Evolutionary conservation across 139 green algal genomes (phyloP).

Genomic region (Chlorella sp.): DNA sequence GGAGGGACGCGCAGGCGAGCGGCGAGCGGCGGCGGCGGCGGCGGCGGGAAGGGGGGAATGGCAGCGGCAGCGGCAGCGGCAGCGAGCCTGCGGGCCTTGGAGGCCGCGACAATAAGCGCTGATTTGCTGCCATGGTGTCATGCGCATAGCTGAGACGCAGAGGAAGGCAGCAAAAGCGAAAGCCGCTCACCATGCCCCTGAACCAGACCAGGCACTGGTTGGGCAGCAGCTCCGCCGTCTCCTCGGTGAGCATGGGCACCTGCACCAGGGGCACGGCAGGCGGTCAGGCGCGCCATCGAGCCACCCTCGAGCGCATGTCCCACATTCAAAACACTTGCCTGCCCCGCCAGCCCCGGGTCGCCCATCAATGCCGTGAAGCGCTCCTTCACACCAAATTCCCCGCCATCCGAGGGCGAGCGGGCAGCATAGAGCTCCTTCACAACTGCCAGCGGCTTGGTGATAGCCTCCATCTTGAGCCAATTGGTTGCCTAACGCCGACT

Average conservation of each 20-base stretch:
- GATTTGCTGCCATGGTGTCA: background rate
- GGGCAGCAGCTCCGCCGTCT: constrained; percentile 52
- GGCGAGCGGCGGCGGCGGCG: background rate
- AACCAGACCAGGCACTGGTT: constrained; percentile 68
- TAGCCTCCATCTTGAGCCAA: background rate
- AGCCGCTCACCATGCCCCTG: constrained; percentile 69
- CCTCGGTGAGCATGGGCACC: constrained; percentile 57
- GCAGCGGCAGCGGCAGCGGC: background rate
- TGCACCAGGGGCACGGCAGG: constrained; percentile 3
- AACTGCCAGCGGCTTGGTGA: background rate
- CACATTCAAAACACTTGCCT: constrained; percentile 31
- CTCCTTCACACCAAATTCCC: constrained; percentile 8
- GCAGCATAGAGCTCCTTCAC: constrained; percentile 12
- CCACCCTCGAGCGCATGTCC: background rate
- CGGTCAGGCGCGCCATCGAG: background rate
- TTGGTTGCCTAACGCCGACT: background rate
- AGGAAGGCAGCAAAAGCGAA: background rate
- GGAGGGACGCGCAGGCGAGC: too few relatives aligned
- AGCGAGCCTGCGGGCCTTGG: background rate
- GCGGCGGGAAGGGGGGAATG: background rate
- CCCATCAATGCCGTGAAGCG: constrained; percentile 12
- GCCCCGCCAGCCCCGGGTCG: background rate
- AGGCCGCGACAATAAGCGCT: background rate
- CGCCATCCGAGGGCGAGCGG: background rate
- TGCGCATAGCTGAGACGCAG: background rate